Evolutionary conservation across 2,329 filamentous ascomycete species (phyloP), one percentile per base, ranked within the genome.

Genomic region (Colletotrichum musae): DNA sequence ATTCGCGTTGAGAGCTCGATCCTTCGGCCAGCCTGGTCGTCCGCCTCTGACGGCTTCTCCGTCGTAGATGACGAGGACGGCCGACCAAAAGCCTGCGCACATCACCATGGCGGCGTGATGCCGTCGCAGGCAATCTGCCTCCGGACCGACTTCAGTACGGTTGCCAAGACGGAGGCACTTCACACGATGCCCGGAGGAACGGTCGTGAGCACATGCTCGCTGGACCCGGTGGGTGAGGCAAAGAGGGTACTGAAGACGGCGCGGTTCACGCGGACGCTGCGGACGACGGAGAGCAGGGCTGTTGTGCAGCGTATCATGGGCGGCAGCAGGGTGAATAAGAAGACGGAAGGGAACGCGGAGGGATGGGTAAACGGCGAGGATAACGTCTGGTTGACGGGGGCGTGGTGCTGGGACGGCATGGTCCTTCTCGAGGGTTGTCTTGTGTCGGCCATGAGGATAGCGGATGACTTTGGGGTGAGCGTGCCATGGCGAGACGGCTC

Each of bases 391-490:
- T 73, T 90, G 13, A 81, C 83, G 1, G 88, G 88, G 6, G 86
- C 87, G 0, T 91, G 88, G 89, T 91, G 88, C 72, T 90, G 88
- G 88, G 88, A 91, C 75, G 88, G 88, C 3, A 88, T 91, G 87
- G 87, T 91, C 1, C 72, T 91, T 16, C 75, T 91, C 4, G 88
- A 90, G 74, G 89, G 89, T 1, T 91, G 88, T 64, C 80, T 90
- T 3, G 81, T 88, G 2, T 90, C 88, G 7, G 87, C 88, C 1
- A 87, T 87, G 82, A 80, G 83, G 41, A 80, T 90, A 52, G 88
- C 87, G 0, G 72, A 78, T n/a, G 83, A 82, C 13, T 83, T 90
- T 73, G 86, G 79, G 6, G 84, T 90, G 5, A 73, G 78, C 6
- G 73, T 83, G 21, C 82, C 82, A 0, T 84, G 77, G 81, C 16